phyloP scores from a whole-genome alignment of 768 basidiomycete species.

The Mycena floridula region DNA sequence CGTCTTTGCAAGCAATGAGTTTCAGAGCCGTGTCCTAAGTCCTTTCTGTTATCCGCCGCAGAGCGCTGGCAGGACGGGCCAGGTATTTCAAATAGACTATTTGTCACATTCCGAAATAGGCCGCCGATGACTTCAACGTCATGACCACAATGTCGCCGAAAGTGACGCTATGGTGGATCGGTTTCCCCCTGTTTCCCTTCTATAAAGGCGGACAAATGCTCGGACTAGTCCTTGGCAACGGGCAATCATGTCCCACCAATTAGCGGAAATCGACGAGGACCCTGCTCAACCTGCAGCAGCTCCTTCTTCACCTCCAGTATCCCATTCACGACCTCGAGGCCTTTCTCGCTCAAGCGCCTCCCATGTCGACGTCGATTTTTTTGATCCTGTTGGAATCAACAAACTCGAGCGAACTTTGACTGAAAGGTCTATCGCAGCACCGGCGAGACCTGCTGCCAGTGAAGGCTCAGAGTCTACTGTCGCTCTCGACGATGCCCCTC shows the following conservation, averaged over 20 bases:
- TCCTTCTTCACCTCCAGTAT: background rate
- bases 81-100: no score
- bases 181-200: no score
- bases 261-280: background rate
- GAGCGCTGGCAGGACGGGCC: no score
- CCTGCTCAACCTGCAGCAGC: background rate
- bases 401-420: constrained; percentile 32
- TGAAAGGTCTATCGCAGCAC: constrained; percentile 14
- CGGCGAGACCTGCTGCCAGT: constrained; percentile 8
- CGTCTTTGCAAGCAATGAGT: no score
- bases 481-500: constrained; percentile 15
- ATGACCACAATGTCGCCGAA: no score
- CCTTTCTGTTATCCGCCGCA: no score
- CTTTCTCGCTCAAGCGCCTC: constrained; percentile 14
- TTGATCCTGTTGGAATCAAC: constrained; percentile 47
- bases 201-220: no score
- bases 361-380: constrained; percentile 39
- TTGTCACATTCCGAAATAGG: no score
- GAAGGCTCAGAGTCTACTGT: constrained; percentile 18
- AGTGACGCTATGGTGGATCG: no score
- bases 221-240: no score
- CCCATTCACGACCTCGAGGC: background rate
- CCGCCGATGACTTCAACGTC: no score
- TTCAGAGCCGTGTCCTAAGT: no score
- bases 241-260: background rate